phyloP scores from a whole-genome alignment of 805 yeast genomes.

The Candida verbasci region DNA sequence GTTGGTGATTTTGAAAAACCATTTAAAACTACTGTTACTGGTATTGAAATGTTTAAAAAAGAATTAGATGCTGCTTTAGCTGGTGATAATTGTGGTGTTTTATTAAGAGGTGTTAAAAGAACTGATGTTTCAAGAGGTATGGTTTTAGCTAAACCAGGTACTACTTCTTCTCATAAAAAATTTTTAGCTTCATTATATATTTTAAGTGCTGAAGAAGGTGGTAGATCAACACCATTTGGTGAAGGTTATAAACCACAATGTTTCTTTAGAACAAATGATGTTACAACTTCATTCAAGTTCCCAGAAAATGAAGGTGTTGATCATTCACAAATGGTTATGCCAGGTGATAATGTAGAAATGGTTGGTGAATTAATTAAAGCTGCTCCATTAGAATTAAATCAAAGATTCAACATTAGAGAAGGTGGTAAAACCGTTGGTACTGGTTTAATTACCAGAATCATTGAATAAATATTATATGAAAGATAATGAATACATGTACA shows the following conservation, averaged over 20 bases:
- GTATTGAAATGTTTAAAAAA: conserved; percentile 99
- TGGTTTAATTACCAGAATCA: conserved; percentile 91
- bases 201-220: conserved; percentile 96
- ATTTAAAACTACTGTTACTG: conserved; percentile 91
- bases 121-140: conserved; percentile 96
- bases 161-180: conserved; percentile 89
- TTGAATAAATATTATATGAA: conserved; percentile 44
- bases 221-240: conserved; percentile 97
- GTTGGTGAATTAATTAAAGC: conserved; percentile 83
- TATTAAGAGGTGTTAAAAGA: conserved; percentile 97
- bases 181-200: conserved; percentile 91
- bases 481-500: conserved; percentile 1
- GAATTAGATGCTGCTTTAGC: conserved; percentile 97
- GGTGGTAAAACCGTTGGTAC: conserved; percentile 99
- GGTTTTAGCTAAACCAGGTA: conserved; percentile 91
- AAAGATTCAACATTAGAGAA: conserved; percentile 98
- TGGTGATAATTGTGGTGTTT: conserved; percentile 98
- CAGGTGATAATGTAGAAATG: conserved; percentile 99
- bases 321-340: conserved; percentile 86
- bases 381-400: conserved; percentile 92
- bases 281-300: conserved; percentile 85
- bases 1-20: conserved; percentile 88
- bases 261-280: conserved; percentile 95
- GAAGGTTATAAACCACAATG: conserved; percentile 97
- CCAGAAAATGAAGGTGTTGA: conserved; percentile 71